phyloP scores from a whole-genome alignment of 1,284 basidiomycete species.

The Boletus sp. region DNA sequence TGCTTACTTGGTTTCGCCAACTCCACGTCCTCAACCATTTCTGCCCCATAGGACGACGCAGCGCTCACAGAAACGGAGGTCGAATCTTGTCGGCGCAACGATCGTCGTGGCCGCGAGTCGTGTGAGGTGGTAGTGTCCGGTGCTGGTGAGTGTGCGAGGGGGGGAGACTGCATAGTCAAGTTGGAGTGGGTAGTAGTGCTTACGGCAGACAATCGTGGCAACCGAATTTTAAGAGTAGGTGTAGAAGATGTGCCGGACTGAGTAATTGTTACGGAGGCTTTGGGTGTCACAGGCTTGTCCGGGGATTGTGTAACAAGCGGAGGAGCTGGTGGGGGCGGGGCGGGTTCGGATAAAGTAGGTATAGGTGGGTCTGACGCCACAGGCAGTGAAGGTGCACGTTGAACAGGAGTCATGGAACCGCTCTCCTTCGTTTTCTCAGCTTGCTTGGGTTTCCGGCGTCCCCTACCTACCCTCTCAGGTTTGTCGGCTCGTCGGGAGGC shows the following conservation, averaged over 20 bases:
- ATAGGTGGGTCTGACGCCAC: slow-evolving; percentile 15
- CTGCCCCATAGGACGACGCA: slow-evolving; percentile 31
- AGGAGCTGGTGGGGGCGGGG: slow-evolving; percentile 5
- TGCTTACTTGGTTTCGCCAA: slow-evolving; percentile 29
- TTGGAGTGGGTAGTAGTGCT: slow-evolving; percentile 26
- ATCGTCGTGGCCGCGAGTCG: slow-evolving; percentile 31
- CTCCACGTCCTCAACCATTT: slow-evolving; percentile 28
- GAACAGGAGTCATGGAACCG: slow-evolving; percentile 4
- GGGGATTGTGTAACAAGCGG: slow-evolving; percentile 11
- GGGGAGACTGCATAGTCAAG: slow-evolving; percentile 24
- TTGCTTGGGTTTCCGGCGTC: slow-evolving; percentile 25
- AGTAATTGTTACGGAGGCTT: slow-evolving; percentile 35
- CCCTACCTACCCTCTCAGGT: slow-evolving; percentile 15
- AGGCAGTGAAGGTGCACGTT: slow-evolving; percentile 15
- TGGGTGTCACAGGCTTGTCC: slow-evolving; percentile 31
- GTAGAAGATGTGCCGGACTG: slow-evolving; percentile 33
- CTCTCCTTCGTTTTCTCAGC: slow-evolving; percentile 19
- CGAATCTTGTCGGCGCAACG: slow-evolving; percentile 29
- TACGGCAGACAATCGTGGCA: slow-evolving; percentile 32
- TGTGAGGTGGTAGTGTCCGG: slow-evolving; percentile 21
- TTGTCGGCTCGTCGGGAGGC: slow-evolving; percentile 14
- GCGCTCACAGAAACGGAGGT: slow-evolving; percentile 32
- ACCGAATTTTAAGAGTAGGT: slow-evolving; percentile 34
- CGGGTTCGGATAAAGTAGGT: slow-evolving; percentile 18
- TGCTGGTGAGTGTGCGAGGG: slow-evolving; percentile 21